phyloP scores from a whole-genome alignment of 805 yeast genomes.

The Kodamaea kaohsiungensis region DNA sequence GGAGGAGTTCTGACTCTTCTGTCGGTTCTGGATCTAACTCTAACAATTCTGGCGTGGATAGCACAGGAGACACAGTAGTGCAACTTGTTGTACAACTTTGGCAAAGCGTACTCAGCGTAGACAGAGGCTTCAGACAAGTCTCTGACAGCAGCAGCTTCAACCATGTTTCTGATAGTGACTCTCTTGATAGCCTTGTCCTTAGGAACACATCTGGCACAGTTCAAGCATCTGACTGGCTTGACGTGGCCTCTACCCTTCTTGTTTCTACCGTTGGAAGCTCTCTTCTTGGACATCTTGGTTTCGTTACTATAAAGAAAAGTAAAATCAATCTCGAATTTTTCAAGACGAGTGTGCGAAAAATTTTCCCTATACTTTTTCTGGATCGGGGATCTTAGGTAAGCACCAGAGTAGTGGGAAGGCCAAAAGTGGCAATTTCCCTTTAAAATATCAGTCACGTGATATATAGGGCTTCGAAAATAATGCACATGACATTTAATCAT shows the following conservation, averaged over 20 bases:
- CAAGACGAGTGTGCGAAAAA: constrained; percentile 1
- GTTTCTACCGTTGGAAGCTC: constrained; percentile 99
- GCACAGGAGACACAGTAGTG: constrained; percentile 99
- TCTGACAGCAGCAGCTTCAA: constrained; percentile 99
- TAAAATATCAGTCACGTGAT: background rate
- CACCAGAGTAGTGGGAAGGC: background rate
- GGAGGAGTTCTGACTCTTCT: constrained; percentile 99
- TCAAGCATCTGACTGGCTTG: constrained; percentile 99
- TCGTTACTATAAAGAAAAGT: constrained; percentile 6
- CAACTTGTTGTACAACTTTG: constrained; percentile 99
- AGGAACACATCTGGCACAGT: constrained; percentile 99
- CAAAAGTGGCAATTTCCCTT: background rate
- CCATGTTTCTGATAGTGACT: constrained; percentile 99
- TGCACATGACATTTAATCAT: too few species aligned
- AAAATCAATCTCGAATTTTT: background rate
- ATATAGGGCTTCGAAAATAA: background rate
- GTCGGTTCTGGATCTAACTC: constrained; percentile 99
- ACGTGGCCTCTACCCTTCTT: constrained; percentile 99
- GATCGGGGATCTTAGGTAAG: background rate
- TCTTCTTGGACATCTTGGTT: constrained; percentile 97
- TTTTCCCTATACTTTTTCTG: constrained; percentile 2
- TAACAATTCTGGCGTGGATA: constrained; percentile 99
- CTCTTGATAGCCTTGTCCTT: constrained; percentile 99
- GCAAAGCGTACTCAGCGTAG: constrained; percentile 98
- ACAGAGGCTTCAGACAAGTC: constrained; percentile 99